phyloP scores from a whole-genome alignment of 331 rosid genomes.

The Phaseolus coccineus region DNA sequence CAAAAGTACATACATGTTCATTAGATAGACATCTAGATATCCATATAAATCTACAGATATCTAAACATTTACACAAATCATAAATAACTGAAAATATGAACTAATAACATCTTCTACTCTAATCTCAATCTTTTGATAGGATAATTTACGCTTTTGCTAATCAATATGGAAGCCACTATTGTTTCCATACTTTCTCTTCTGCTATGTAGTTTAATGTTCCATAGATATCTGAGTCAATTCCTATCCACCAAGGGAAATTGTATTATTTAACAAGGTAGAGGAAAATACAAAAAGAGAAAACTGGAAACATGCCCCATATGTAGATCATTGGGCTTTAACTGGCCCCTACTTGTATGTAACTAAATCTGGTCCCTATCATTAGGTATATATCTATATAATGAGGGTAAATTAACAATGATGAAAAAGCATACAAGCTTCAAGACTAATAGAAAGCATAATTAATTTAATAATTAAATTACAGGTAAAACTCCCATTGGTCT shows the following conservation, averaged over 20 bases:
- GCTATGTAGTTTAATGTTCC: constrained; percentile 4
- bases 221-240: background rate
- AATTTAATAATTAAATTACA: background rate
- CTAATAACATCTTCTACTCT: background rate
- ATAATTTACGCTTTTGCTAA: background rate
- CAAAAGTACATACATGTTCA: background rate
- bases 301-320: no score
- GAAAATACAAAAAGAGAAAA: no score
- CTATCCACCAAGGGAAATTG: background rate
- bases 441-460: background rate
- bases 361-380: no score
- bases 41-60: background rate
- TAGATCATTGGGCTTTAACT: no score
- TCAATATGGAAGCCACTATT: background rate
- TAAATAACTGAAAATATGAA: background rate
- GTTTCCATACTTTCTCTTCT: constrained; percentile 1
- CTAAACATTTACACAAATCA: background rate
- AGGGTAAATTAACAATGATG: background rate
- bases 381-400: background rate
- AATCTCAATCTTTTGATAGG: background rate
- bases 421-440: background rate
- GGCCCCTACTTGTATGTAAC: no score
- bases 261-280: no score
- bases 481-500: background rate
- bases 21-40: background rate